A percentile compares a stretch with the other conserved stretches of the same genome.
These are phyloP conservation scores for Tylopilus sp. DNA, from an alignment of 1,284 basidiomycete species.

Conservation along the genomic window DNA sequence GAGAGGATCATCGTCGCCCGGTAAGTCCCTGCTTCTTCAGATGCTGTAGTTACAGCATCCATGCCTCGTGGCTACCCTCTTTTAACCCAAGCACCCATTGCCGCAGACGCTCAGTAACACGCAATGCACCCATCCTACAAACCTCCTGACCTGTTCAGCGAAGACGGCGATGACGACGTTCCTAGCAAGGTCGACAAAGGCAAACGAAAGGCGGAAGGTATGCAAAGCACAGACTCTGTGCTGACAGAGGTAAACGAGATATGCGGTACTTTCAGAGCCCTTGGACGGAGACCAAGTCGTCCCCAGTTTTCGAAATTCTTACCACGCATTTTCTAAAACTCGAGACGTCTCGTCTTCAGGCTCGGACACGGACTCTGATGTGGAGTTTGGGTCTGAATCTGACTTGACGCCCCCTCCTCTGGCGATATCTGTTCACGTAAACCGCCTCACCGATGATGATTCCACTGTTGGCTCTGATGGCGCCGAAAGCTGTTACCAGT, in stretches of 20 bases:
- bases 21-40: slow-evolving; percentile 3
- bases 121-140: slow-evolving; percentile 1
- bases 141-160: slow-evolving; percentile 19
- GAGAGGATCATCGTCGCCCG: slow-evolving; percentile 2
- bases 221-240: not conserved
- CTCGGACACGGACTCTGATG: slow-evolving; percentile 6
- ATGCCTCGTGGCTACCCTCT: slow-evolving; percentile 1
- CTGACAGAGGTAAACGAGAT: not conserved
- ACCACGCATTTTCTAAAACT: not conserved
- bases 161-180: not conserved
- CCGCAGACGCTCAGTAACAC: not conserved
- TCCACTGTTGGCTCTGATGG: slow-evolving; percentile 1
- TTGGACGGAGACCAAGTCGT: not conserved
- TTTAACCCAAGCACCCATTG: slow-evolving; percentile 4
- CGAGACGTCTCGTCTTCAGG: slow-evolving; percentile 6
- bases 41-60: not conserved
- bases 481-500: slow-evolving; percentile 21
- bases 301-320: not conserved
- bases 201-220: slow-evolving; percentile 22
- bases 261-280: slow-evolving; percentile 10
- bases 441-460: not conserved
- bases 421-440: not conserved
- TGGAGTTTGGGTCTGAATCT: slow-evolving; percentile 1
- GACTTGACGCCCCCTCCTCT: slow-evolving; percentile 5
- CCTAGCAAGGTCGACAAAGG: slow-evolving; percentile 20